Conservation (phyloP, 495 filamentous ascomycete species). For the Glonium stellatum region DNA sequence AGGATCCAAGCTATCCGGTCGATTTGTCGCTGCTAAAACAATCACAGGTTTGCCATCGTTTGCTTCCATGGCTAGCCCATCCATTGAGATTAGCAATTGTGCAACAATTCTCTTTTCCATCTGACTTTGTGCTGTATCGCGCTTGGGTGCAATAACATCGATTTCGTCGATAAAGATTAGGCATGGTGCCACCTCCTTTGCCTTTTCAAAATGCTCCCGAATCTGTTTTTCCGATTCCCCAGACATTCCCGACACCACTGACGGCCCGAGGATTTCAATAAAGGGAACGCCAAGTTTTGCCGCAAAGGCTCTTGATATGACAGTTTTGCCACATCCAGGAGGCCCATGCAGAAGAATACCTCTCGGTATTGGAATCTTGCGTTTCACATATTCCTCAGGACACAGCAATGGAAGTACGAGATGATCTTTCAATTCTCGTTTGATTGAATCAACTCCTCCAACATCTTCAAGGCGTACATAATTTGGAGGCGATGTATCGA, state of each 20-base stretch:
- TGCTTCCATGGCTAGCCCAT: slow-evolving; percentile 62
- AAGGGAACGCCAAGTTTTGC: slow-evolving; percentile 79
- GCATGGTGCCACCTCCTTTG: slow-evolving; percentile 79
- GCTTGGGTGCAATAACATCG: slow-evolving; percentile 89
- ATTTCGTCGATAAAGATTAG: slow-evolving; percentile 96
- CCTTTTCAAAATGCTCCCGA: slow-evolving; percentile 84
- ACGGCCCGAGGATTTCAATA: slow-evolving; percentile 81
- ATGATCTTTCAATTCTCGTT: slow-evolving; percentile 68
- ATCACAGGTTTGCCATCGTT: slow-evolving; percentile 86
- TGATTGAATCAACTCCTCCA: slow-evolving; percentile 76
- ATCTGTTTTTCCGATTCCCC: slow-evolving; percentile 95
- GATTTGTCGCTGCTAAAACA: slow-evolving; percentile 87
- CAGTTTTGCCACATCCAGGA: slow-evolving; percentile 91
- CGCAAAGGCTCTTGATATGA: slow-evolving; percentile 86
- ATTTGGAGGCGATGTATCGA: slow-evolving; percentile 65
- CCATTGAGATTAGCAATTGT: slow-evolving; percentile 74
- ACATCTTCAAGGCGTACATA: slow-evolving; percentile 72
- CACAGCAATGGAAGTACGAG: slow-evolving; percentile 71
- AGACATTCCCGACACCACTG: slow-evolving; percentile 87
- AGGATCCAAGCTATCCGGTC: slow-evolving; percentile 83
- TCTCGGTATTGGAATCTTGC: slow-evolving; percentile 65
- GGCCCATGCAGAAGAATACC: slow-evolving; percentile 89
- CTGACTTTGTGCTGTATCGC: slow-evolving; percentile 88
- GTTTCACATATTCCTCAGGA: slow-evolving; percentile 52
- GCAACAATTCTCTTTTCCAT: slow-evolving; percentile 97